Evolutionary conservation across 352 stramenopile species (phyloP).

Genomic region (Plasmopara halstedii): DNA sequence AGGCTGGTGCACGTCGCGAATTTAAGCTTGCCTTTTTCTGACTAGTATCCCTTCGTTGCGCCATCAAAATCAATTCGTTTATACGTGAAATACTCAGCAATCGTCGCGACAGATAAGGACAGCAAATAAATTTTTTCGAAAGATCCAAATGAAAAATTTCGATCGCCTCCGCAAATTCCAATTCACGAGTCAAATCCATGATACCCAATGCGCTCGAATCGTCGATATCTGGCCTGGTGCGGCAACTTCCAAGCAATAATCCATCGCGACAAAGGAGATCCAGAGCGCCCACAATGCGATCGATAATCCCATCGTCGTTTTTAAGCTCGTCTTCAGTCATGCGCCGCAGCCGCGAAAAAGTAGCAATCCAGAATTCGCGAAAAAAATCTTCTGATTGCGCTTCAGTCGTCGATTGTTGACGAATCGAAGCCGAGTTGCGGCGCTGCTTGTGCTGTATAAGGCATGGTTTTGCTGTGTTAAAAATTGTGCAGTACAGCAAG

Average conservation of each 20-base stretch:
- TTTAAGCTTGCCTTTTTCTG: constrained; percentile 60
- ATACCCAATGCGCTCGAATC: constrained; percentile 12
- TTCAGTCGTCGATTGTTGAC: constrained; percentile 25
- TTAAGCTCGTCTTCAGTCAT: constrained; percentile 72
- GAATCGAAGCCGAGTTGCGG: constrained; percentile 33
- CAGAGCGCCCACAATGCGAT: constrained; percentile 60
- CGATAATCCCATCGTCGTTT: constrained; percentile 70
- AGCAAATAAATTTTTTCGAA: constrained; percentile 84
- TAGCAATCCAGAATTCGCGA: constrained; percentile 63
- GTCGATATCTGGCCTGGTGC: constrained; percentile 19
- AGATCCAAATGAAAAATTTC: constrained; percentile 80
- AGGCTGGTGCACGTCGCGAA: constrained; percentile 29
- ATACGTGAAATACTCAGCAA: constrained; percentile 64
- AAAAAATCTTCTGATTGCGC: constrained; percentile 70
- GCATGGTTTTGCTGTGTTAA: constrained; percentile 71
- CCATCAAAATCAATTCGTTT: constrained; percentile 74
- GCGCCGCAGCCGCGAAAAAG: constrained; percentile 53
- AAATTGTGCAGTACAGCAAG: constrained; percentile 54
- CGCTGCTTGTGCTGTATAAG: constrained; percentile 51
- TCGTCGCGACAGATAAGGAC: constrained; percentile 67
- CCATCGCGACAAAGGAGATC: constrained; percentile 68
- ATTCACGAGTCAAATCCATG: constrained; percentile 19
- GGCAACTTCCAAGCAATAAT: constrained; percentile 34
- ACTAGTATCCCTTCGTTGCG: constrained; percentile 48
- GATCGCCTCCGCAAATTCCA: constrained; percentile 61